phyloP scores from a whole-genome alignment of 306 rosid species.

The Pyrus betulifolia region DNA sequence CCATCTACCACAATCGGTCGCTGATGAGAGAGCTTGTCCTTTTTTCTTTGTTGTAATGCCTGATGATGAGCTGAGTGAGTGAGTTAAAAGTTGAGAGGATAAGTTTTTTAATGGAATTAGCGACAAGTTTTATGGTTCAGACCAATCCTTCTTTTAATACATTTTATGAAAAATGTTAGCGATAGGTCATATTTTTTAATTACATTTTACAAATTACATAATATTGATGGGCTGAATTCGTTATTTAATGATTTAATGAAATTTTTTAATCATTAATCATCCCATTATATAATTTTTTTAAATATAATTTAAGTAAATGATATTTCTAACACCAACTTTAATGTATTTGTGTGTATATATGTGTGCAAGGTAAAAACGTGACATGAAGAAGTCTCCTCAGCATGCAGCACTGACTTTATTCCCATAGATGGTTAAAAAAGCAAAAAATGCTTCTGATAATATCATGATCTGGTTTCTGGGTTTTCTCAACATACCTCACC shows the following conservation, averaged over 20 bases:
- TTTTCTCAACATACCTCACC: conserved; percentile 3
- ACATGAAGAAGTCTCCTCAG: background rate
- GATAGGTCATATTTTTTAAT: too few species aligned
- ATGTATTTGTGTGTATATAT: background rate
- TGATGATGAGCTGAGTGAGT: conserved; percentile 14
- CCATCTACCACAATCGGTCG: background rate
- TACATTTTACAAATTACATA: too few species aligned
- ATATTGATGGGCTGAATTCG: too few species aligned
- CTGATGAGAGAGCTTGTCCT: too few species aligned
- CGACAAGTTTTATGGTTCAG: conserved; percentile 12
- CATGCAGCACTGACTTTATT: background rate
- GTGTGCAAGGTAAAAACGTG: background rate
- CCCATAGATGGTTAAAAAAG: conserved; percentile 1
- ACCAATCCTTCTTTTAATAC: conserved; percentile 25
- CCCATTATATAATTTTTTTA: too few species aligned
- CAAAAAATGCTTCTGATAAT: background rate
- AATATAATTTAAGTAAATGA: too few species aligned
- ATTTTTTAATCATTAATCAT: too few species aligned
- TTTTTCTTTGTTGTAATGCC: background rate
- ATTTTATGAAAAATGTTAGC: background rate
- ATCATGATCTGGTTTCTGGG: conserved; percentile 16
- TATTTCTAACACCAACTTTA: too few species aligned
- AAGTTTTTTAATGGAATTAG: conserved; percentile 43
- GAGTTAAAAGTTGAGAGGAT: conserved; percentile 25
- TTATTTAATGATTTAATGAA: too few species aligned